Base-by-base conservation (phyloP, 2,329 filamentous ascomycete genomes). In the Pseudogymnoascus sp. region DNA sequence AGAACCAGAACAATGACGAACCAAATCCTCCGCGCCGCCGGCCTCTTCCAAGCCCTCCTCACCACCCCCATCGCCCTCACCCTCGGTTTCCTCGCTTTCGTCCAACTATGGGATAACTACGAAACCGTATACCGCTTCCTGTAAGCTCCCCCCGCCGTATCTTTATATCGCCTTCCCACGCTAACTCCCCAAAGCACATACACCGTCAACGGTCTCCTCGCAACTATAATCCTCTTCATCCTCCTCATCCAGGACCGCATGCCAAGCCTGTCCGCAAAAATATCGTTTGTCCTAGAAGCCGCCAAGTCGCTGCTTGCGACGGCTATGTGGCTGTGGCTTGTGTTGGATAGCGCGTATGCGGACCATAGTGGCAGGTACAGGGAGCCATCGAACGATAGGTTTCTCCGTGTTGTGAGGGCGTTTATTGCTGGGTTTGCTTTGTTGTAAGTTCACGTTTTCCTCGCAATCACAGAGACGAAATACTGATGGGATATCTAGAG, bases 291-390 rank as follows among this genome's bases (percentile, higher is more conserved):
- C 12, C 65, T 67, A 9, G 68, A 69, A 35, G 16, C 65, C 1
- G 61, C 49, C 1, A 69, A 69, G 40, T 66, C 64, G 3, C 37
- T 35, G 6, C 60, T 69, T 18, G 66, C 66, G 16, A 64, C 65
- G n/a, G 31, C 37, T 7, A 25, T 63, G 23, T 69, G 68, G 68
- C 43, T 69, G 1, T 69, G 68, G 68, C 16, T 69, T 9, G 16
- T 69, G 1, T 18, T 69, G 5, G 67, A 69, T 14, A 64, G 63
- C 4, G 65, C 65, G 1, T 63, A 65, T 40, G 64, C 41, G 2
- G 61, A 63, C 5, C n/a, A 25, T 1, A 18, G 40, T 8, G 12
- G 43, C 16, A 8, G 35, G 21, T 59, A 49, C 14, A 64, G 62
- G 9, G 43, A 61, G 33, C 40, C 45, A 11, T 37, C 33, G 25